Conservation (phyloP, 305 asterid species). For the Plantago lanceolata region DNA sequence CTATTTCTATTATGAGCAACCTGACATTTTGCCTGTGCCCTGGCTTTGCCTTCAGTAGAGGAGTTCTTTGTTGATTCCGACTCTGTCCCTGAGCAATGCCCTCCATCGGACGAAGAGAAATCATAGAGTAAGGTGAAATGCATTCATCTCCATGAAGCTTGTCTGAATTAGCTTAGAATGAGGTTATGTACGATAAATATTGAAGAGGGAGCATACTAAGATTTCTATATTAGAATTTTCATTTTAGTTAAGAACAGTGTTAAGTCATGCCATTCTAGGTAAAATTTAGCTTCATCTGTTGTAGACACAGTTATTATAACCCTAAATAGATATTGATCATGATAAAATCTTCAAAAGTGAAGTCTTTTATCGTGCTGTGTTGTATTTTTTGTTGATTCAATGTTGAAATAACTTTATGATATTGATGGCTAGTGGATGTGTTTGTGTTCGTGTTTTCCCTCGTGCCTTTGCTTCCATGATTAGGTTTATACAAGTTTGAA, state of each 20-base stretch:
- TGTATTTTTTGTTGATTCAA: constrained; percentile 16
- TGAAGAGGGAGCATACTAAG: background rate
- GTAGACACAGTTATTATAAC: background rate
- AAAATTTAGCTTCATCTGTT: constrained; percentile 15
- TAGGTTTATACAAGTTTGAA: background rate
- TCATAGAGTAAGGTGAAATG: constrained; percentile 34
- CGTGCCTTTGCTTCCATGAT: background rate
- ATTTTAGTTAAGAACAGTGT: constrained; percentile 7
- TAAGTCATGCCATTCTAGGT: constrained; percentile 12
- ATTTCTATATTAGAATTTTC: constrained; percentile 5
- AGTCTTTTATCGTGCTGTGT: constrained; percentile 12
- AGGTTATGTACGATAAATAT: background rate
- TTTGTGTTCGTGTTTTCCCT: background rate
- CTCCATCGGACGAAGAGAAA: constrained; percentile 81
- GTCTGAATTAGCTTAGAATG: constrained; percentile 8
- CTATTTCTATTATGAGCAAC: no score
- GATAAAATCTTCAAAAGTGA: constrained; percentile 7
- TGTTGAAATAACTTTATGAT: background rate
- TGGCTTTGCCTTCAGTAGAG: constrained; percentile 56
- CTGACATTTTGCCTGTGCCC: no score
- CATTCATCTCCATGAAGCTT: constrained; percentile 9
- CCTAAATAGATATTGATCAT: constrained; percentile 12
- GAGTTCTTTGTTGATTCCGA: constrained; percentile 91
- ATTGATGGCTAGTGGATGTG: no score
- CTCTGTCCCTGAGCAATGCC: constrained; percentile 57